These are phyloP conservation scores for Komagataella pastoris DNA, from an alignment of 805 yeast species.

Conservation along the genomic window DNA sequence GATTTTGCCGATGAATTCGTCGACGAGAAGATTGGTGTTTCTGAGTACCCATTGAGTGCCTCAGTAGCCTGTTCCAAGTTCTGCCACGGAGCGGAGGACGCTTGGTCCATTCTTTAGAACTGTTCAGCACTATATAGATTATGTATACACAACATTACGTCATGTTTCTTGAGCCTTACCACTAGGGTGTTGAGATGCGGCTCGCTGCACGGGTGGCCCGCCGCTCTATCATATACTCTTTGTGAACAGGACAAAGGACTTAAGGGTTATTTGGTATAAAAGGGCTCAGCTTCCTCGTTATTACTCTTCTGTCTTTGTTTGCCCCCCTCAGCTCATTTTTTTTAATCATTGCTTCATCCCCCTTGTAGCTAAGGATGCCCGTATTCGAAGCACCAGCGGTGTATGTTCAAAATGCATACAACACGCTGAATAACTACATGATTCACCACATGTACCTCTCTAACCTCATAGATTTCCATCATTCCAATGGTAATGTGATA, in stretches of 20 bases:
- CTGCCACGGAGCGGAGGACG: conserved; percentile 98
- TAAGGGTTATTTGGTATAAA: background rate
- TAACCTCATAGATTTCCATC: conserved; percentile 22
- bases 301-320: conserved; percentile 2
- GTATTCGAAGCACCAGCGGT: conserved; percentile 35
- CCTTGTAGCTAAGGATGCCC: conserved; percentile 16
- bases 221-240: background rate
- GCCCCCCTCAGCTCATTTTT: conserved; percentile 1
- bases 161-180: background rate
- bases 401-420: conserved; percentile 23
- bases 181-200: background rate
- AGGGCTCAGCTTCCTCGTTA: background rate
- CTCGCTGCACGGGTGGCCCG: background rate
- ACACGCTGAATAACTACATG: conserved; percentile 26
- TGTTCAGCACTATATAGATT: background rate
- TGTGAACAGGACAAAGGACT: background rate
- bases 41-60: conserved; percentile 91
- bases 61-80: conserved; percentile 97
- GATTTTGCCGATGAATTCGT: conserved; percentile 94
- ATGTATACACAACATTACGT: background rate
- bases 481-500: conserved; percentile 24
- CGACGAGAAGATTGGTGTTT: conserved; percentile 91
- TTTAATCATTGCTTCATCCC: background rate
- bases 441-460: conserved; percentile 27
- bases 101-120: conserved; percentile 64